Base-by-base conservation (phyloP, 805 yeast genomes). In the Dipodascus albidus region DNA sequence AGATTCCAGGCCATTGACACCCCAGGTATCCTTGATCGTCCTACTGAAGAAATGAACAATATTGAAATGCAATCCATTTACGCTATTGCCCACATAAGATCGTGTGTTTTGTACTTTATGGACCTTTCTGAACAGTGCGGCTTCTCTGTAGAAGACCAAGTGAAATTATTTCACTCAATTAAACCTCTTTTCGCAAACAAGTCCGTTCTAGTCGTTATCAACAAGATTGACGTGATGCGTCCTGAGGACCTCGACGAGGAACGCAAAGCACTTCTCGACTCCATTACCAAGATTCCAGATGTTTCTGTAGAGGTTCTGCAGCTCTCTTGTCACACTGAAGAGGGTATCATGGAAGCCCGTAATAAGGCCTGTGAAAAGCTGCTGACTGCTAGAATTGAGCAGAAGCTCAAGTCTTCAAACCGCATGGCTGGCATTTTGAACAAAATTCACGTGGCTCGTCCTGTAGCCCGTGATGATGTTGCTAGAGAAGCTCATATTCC, bases 51-150 rank as follows among this genome's bases (percentile, higher is more conserved):
- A 69, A 93, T 93, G 99, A 93, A 93, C 77, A 93, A 93, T 73
- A 93, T 93, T 70, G 99, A 93, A 76, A 93, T 93, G 99, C 99
- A 93, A 75, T 86, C 96, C 51, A 93, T 93, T 66, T 93, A 93
- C 66, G 99, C 99, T 57, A 89, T 93, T 76, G 99, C 99, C 33
- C 99, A 93, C 72, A 80, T 93, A 70, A 82, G 98, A 69, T 90
- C 98, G 24, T 87, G 97, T 70, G 96, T 93, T 48, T 73, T 93
- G 66, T 93, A 93, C 74, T 93, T 93, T 68, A 93, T 93, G 99
- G 99, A 93, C 77, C 78, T 91, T 62, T 87, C 96, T 33, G 99
- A 93, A 76, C 98, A 91, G 78, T 93, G 99, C 81, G 99, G 99
- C 50, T 93, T 91, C 75, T 82, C 96, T 21, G 82, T 93, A 60